These are phyloP conservation scores for Dendrobium officinale DNA, from an alignment of 106 monocot genomes.

Conservation along the genomic window DNA sequence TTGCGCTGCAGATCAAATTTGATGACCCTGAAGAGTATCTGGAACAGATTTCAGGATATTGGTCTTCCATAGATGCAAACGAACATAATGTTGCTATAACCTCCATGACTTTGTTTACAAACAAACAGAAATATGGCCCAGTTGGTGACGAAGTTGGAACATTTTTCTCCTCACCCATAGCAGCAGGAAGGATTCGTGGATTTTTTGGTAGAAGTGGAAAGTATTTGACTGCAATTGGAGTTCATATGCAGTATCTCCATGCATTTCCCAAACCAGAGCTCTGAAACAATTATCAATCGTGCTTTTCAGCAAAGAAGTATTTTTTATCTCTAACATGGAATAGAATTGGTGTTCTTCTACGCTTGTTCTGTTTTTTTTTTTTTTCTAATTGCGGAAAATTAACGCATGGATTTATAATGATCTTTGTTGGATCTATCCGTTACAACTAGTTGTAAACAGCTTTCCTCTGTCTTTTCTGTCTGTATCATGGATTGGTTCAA, in stretches of 20 bases:
- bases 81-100: conserved; percentile 14
- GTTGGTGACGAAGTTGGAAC: conserved; percentile 34
- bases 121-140: conserved; percentile 40
- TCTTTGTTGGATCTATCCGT: too few relatives aligned
- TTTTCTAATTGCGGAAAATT: too few relatives aligned
- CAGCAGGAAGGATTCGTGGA: conserved; percentile 37
- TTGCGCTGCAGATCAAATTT: conserved; percentile 32
- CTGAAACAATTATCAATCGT: too few relatives aligned
- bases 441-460: too few relatives aligned
- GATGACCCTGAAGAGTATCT: conserved; percentile 34
- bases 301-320: too few relatives aligned
- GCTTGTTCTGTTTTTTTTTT: too few relatives aligned
- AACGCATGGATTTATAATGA: too few relatives aligned
- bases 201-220: conserved; percentile 37
- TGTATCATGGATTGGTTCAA: too few relatives aligned
- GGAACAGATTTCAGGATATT: conserved; percentile 31
- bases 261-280: not conserved
- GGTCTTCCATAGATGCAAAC: conserved; percentile 6
- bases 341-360: too few relatives aligned
- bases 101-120: conserved; percentile 30
- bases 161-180: conserved; percentile 33
- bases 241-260: conserved; percentile 8
- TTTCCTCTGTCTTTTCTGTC: too few relatives aligned
- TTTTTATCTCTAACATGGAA: too few relatives aligned
- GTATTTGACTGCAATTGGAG: conserved; percentile 24